A percentile compares a stretch with the other conserved stretches of the same genome.
Conservation (phyloP, 495 filamentous ascomycete species). For the Penicillium verhagenii region DNA sequence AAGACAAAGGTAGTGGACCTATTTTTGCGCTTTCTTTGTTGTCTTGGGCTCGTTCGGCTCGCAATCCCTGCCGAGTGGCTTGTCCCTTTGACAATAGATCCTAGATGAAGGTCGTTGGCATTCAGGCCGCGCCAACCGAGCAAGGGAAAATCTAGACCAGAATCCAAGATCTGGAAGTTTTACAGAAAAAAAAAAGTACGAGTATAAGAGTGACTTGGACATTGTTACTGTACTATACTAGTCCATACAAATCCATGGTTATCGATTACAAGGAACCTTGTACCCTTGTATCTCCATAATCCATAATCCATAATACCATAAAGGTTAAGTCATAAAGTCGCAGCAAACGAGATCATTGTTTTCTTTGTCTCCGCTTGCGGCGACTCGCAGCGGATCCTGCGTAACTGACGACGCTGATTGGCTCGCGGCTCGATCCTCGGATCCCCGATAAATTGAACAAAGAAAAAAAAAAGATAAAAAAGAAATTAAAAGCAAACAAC, state of each 20-base stretch:
- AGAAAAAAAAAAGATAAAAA: slow-evolving; percentile 1
- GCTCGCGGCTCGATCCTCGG: slow-evolving; percentile 4
- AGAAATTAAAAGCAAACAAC: neutral
- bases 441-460: slow-evolving; percentile 16
- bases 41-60: slow-evolving; percentile 2
- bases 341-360: slow-evolving; percentile 31
- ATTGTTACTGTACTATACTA: no score
- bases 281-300: neutral
- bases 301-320: neutral
- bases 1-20: slow-evolving; percentile 18
- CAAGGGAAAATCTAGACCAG: slow-evolving; percentile 9
- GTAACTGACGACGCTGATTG: slow-evolving; percentile 3
- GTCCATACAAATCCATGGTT: no score
- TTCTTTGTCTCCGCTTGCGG: slow-evolving; percentile 47
- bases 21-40: slow-evolving; percentile 25
- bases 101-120: slow-evolving; percentile 9
- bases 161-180: no score
- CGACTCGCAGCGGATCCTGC: slow-evolving; percentile 23
- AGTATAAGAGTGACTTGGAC: neutral
- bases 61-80: slow-evolving; percentile 20
- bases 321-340: neutral
- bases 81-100: slow-evolving; percentile 32
- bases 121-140: slow-evolving; percentile 26
- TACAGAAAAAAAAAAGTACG: slow-evolving; percentile 5
- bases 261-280: neutral